Base-by-base conservation (phyloP, 106 monocot species). In the Dendrobium catenatum region DNA sequence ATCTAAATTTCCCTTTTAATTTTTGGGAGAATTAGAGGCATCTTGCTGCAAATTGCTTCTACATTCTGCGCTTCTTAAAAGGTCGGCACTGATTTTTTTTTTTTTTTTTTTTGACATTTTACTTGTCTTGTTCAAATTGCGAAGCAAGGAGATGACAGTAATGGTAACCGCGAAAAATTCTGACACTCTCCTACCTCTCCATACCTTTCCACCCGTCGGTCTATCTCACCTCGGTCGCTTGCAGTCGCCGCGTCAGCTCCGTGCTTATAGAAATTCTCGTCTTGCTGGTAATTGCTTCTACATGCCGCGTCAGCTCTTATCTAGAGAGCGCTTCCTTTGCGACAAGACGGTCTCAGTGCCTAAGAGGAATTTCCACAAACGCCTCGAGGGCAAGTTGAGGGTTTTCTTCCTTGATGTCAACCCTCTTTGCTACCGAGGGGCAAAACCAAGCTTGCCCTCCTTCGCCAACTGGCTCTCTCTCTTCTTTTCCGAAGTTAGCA, bases 361-460 rank as follows among this genome's bases (percentile, higher is more conserved):
- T 40, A 29, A 73, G 58, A 48, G 76, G 66, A 66, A 88, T 84
- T 80, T 64, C 76, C 59, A 31, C 88, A 79, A 88, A 77, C 88
- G 67, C 26, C 74, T 80, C 20, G 44, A 22, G 55, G 56, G 86
- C 83, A 84, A 79, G 42, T 73, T 42, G 20, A 80, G 87, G 48
- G 88, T 95, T 16, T 95, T 90, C 83, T 88, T 99, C 82, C 80
- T 95, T 18, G 99, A 99, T 78, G 93, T 95, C 68, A 99, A 99
- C 76, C 91, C 93, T 37, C 76, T 95, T 55, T 99, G 99, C 85
- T 99, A 88, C 77, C 55, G 83, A 16, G 99, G 93, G 1, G 40
- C 86, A 43, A 84, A 81, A 37, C 93, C 83, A 10, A 87, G 93
- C 75, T 85, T 99, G 42, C 82, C 41, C 59, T 88, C 89, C 55